Base-by-base conservation (phyloP, 176 grass and related monocot species). In the Eleusine indica region DNA sequence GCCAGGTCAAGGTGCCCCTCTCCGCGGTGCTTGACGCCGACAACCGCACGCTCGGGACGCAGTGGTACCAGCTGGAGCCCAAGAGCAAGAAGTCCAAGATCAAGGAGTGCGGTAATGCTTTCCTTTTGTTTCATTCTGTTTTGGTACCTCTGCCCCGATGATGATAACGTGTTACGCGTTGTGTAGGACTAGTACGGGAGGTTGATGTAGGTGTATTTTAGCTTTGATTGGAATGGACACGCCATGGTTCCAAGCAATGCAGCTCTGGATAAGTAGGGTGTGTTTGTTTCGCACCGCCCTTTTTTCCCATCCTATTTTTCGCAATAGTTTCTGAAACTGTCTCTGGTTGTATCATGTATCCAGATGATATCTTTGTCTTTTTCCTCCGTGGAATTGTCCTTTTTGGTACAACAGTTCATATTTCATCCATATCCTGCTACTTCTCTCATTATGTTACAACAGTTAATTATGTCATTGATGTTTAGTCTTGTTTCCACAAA, bases 71-170 rank as follows among this genome's bases (percentile, higher is more conserved):
- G 78, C 77, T 99, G 65, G 81, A 86, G 86, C 91, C 93, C 30
- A 99, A 94, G 93, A 90, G 70, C 87, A 95, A 84, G 75, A 99
- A 94, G 86, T 84, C 88, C 70, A 99, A 96, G 82, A 88, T 63
- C 77, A 92, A 75, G 70, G 90, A 90, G 63, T 96, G 84, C 68
- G 96, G 93, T 99, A 93, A 51, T 5, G 30, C 68, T 37, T 12
- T 73, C 38, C 18, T 71, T 65, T 10, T 6, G 51, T 38, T 25
- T 8, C 54, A 35, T 79, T 10, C 75, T 25, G 17, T 35, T 68
- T 76, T 44, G 17, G 53, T 81, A 43, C 14, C 5, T 19, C 52
- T 44, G 53, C 5, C 39, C 29, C 9, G 65, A 44, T 89, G 68
- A 56, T 60, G 49, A 49, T 38, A 15, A 44, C 80, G 60, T 43